phyloP scores from a whole-genome alignment of 768 basidiomycete species.

The Mycena latifolia region DNA sequence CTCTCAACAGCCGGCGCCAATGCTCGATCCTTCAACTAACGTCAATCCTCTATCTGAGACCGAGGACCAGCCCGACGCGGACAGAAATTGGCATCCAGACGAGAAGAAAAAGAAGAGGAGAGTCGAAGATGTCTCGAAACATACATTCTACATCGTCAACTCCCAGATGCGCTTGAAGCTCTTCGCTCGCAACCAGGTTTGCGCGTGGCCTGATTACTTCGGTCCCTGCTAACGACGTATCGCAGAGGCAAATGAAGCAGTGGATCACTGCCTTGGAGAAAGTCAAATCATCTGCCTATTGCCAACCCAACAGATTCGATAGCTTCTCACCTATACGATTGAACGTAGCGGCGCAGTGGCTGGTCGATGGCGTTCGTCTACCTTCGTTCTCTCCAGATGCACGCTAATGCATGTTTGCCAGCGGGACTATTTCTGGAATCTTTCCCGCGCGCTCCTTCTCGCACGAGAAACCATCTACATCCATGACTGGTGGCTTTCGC shows the following conservation, averaged over 20 bases:
- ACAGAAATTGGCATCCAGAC: slow-evolving; percentile 46
- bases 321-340: slow-evolving; percentile 94
- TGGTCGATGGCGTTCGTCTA: slow-evolving; percentile 90
- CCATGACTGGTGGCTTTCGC: slow-evolving; percentile 99
- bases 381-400: slow-evolving; percentile 4
- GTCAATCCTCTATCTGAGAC: slow-evolving; percentile 62
- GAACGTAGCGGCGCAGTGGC: slow-evolving; percentile 97
- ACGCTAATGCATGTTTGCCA: slow-evolving; percentile 46
- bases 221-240: slow-evolving; percentile 16
- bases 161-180: slow-evolving; percentile 91
- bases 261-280: slow-evolving; percentile 94
- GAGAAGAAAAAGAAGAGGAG: slow-evolving; percentile 62
- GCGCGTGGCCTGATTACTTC: slow-evolving; percentile 25
- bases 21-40: slow-evolving; percentile 88
- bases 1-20: slow-evolving; percentile 61
- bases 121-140: slow-evolving; percentile 81
- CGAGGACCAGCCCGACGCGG: slow-evolving; percentile 41
- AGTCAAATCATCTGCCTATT: slow-evolving; percentile 84
- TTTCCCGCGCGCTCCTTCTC: slow-evolving; percentile 90
- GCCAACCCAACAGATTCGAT: slow-evolving; percentile 86
- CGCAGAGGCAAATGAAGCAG: slow-evolving; percentile 94
- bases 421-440: slow-evolving; percentile 99
- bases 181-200: slow-evolving; percentile 87
- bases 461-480: slow-evolving; percentile 93
- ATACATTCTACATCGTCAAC: slow-evolving; percentile 95